Evolutionary conservation across 495 filamentous ascomycete genomes (phyloP).

Genomic region (Geoglossum glabrum): DNA sequence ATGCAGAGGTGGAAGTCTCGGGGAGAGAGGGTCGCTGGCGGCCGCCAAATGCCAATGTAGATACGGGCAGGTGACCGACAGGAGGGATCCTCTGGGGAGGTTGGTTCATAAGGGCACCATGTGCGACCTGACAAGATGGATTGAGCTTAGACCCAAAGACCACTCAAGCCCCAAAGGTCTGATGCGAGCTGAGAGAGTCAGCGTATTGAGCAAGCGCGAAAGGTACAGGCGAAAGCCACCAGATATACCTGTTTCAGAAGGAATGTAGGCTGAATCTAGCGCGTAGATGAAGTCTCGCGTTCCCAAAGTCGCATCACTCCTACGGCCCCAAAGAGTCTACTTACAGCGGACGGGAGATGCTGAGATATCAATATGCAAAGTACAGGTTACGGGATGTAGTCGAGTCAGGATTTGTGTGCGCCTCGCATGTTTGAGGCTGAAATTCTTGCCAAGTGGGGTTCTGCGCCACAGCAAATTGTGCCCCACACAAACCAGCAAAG

Average conservation of each 20-base stretch:
- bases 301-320: background rate
- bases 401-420: background rate
- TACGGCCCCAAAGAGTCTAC: background rate
- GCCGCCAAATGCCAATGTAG: background rate
- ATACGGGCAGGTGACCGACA: background rate
- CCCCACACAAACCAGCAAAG: background rate
- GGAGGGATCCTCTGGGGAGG: background rate
- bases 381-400: background rate
- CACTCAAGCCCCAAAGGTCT: background rate
- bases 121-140: background rate
- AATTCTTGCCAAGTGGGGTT: background rate
- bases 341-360: background rate
- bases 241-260: background rate
- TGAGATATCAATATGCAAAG: background rate
- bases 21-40: background rate
- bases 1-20: background rate
- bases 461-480: background rate
- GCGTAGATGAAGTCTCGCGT: background rate
- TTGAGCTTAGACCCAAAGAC: background rate
- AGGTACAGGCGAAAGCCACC: background rate
- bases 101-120: slow-evolving; percentile 1
- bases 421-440: background rate
- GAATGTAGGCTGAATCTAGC: background rate
- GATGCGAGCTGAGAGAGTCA: background rate
- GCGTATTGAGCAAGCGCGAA: background rate